A percentile compares a stretch with the other conserved stretches of the same genome.
Evolutionary conservation across 176 grass and related monocot genomes (phyloP).

Genomic region (Cymbopogon citratus): DNA sequence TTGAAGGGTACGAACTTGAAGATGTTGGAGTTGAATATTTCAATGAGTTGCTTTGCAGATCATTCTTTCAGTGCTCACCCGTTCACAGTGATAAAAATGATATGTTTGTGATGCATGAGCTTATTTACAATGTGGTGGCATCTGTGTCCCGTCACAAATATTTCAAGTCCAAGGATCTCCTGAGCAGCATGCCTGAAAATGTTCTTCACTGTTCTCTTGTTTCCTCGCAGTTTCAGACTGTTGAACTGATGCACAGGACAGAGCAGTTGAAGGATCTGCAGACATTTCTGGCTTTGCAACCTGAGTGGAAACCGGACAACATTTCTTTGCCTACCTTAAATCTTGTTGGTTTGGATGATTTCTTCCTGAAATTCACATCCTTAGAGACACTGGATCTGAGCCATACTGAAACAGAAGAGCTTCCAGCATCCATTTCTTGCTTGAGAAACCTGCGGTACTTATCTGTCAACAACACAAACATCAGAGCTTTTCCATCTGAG

Average conservation of each 20-base stretch:
- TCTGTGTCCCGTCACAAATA: neutral
- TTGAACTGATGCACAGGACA: neutral
- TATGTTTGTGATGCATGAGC: conserved; percentile 41
- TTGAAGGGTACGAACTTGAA: conserved; percentile 4
- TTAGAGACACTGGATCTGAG: conserved; percentile 33
- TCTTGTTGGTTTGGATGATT: conserved; percentile 17
- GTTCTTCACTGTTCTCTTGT: conserved; percentile 16
- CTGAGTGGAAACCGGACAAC: neutral
- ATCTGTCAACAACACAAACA: conserved; percentile 38
- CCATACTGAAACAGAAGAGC: neutral
- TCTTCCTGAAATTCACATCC: conserved; percentile 20
- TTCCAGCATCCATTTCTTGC: conserved; percentile 24
- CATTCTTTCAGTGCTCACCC: conserved; percentile 31
- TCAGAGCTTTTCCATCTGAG: conserved; percentile 27
- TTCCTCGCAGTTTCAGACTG: neutral
- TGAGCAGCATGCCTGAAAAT: neutral
- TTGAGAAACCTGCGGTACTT: conserved; percentile 27
- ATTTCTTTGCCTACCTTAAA: neutral
- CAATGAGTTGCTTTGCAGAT: conserved; percentile 30
- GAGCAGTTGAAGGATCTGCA: conserved; percentile 1
- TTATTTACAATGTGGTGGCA: conserved; percentile 3
- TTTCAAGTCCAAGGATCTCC: neutral
- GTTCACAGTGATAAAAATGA: neutral
- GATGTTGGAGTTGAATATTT: conserved; percentile 26
- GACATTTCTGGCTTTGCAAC: neutral